These are phyloP conservation scores for Penicillium bovifimosum DNA, from an alignment of 495 filamentous ascomycete species.

Conservation along the genomic window DNA sequence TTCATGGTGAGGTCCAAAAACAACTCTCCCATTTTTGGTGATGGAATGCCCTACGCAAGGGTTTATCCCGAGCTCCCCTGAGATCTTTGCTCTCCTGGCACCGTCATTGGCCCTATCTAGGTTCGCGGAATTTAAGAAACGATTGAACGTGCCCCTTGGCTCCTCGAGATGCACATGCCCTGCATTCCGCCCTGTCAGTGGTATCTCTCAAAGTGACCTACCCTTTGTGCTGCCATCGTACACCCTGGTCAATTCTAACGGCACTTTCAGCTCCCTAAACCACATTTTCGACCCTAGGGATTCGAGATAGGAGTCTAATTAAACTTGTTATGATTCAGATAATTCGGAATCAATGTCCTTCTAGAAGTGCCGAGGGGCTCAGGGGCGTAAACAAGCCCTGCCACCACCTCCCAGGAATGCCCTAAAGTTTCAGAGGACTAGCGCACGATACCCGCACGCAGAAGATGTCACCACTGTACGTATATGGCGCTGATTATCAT, in stretches of 20 bases:
- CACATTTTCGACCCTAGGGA: background rate
- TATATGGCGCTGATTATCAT: background rate
- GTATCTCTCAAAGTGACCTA: conserved; percentile 15
- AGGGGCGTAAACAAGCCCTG: background rate
- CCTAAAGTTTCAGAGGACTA: background rate
- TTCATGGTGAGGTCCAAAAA: conserved; percentile 10
- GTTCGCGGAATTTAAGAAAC: conserved; percentile 11
- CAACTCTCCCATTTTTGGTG: conserved; percentile 13
- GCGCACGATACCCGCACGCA: background rate
- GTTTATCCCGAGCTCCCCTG: conserved; percentile 3
- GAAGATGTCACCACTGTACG: background rate
- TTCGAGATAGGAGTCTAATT: background rate
- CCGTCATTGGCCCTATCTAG: conserved; percentile 9
- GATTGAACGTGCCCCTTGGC: conserved; percentile 15
- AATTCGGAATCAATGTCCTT: background rate
- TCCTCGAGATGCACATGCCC: conserved; percentile 7
- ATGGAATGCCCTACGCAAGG: conserved; percentile 22
- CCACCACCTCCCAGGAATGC: background rate
- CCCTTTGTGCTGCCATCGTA: background rate
- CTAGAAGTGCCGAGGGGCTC: background rate
- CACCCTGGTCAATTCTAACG: background rate
- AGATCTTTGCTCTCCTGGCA: background rate
- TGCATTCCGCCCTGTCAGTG: conserved; percentile 17
- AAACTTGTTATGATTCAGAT: background rate
- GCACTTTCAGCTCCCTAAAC: background rate